Evolutionary conservation across 2,329 filamentous ascomycete species (phyloP).

Genomic region (Aaosphaeria pasadenensis): DNA sequence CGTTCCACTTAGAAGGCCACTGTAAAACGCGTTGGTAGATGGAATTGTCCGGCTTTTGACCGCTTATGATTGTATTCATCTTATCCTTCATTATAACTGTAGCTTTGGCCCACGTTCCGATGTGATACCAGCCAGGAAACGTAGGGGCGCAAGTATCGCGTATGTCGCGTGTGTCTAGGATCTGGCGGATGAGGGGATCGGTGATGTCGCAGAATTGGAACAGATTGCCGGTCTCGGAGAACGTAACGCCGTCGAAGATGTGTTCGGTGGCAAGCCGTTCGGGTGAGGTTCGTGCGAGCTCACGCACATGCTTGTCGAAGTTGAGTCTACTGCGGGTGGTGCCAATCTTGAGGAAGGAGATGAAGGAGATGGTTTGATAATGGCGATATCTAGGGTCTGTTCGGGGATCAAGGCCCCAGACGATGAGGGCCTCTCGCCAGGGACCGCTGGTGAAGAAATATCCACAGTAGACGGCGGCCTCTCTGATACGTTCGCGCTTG

Average conservation of each 20-base stretch:
- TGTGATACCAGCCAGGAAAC: conserved; percentile 78
- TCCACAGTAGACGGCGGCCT: conserved; percentile 77
- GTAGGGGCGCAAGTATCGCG: conserved; percentile 43
- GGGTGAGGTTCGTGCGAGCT: conserved; percentile 18
- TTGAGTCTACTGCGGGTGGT: conserved; percentile 20
- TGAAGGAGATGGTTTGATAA: conserved; percentile 72
- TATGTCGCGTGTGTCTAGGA: conserved; percentile 62
- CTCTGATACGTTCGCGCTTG: conserved; percentile 59
- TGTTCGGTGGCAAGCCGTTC: conserved; percentile 48
- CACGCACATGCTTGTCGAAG: conserved; percentile 23
- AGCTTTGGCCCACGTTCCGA: conserved; percentile 77
- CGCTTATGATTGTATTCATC: conserved; percentile 50
- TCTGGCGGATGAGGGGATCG: conserved; percentile 66
- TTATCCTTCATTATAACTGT: conserved; percentile 88
- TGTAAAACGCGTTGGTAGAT: conserved; percentile 27
- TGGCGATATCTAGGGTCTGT: conserved; percentile 70
- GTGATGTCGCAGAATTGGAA: conserved; percentile 94
- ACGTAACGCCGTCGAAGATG: conserved; percentile 75
- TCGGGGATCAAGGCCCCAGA: conserved; percentile 83
- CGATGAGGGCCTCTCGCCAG: conserved; percentile 84
- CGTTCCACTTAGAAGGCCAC: conserved; percentile 34
- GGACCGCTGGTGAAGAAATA: conserved; percentile 93
- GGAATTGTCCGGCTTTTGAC: conserved; percentile 27
- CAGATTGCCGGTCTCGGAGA: conserved; percentile 78
- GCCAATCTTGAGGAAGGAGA: conserved; percentile 30